phyloP scores from a whole-genome alignment of 1,284 basidiomycete species.

The Fomitopsis betulina region DNA sequence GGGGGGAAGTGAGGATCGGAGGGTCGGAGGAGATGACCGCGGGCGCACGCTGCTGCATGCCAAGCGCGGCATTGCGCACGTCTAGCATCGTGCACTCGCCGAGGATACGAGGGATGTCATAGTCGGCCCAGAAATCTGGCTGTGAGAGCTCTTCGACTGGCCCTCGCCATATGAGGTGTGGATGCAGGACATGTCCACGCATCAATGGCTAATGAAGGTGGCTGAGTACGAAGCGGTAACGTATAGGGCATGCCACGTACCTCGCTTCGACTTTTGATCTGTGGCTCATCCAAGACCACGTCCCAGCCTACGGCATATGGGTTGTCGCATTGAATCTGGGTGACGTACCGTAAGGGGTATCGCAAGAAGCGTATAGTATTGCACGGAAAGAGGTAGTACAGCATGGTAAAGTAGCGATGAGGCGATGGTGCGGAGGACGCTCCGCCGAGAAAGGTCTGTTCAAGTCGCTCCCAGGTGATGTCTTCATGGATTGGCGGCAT shows the following conservation, averaged over 20 bases:
- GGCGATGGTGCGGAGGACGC: constrained; percentile 50
- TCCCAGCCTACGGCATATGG: constrained; percentile 64
- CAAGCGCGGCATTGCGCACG: constrained; percentile 47
- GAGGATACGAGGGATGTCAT: constrained; percentile 62
- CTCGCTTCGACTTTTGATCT: constrained; percentile 66
- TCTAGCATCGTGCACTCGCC: constrained; percentile 72
- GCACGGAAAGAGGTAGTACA: constrained; percentile 88
- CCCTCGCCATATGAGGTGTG: constrained; percentile 64
- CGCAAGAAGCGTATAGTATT: constrained; percentile 77
- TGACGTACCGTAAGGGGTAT: constrained; percentile 59
- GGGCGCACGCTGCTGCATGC: constrained; percentile 11
- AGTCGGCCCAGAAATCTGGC: constrained; percentile 62
- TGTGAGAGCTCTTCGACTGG: constrained; percentile 59
- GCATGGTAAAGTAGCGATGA: constrained; percentile 65
- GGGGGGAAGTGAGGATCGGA: not conserved
- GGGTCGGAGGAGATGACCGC: constrained; percentile 3
- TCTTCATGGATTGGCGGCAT: constrained; percentile 47
- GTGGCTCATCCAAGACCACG: constrained; percentile 61
- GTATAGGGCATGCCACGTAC: constrained; percentile 30
- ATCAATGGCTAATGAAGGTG: constrained; percentile 51
- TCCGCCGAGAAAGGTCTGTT: constrained; percentile 48
- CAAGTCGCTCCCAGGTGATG: constrained; percentile 60
- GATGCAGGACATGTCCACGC: constrained; percentile 71
- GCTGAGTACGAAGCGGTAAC: constrained; percentile 8
- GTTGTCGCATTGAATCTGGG: constrained; percentile 40